These are phyloP conservation scores for Neopestalotiopsis sp. DNA, from an alignment of 2,329 filamentous ascomycete species.

Conservation along the genomic window DNA sequence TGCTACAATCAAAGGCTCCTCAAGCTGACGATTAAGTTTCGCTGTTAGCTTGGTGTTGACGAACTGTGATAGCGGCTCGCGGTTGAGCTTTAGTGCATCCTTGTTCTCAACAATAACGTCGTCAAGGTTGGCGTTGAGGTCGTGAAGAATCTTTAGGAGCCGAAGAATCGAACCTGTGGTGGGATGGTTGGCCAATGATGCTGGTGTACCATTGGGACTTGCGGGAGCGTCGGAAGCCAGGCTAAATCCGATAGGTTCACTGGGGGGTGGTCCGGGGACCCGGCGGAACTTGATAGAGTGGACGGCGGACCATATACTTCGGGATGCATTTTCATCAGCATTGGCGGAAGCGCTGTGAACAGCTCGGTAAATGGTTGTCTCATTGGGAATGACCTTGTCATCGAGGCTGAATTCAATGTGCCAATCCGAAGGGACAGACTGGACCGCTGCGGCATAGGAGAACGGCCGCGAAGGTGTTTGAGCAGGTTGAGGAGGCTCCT, in stretches of 20 bases:
- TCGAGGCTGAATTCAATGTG: constrained; percentile 95
- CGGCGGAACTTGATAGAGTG: constrained; percentile 93
- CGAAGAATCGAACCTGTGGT: constrained; percentile 87
- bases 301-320: constrained; percentile 87
- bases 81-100: constrained; percentile 71
- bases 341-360: constrained; percentile 70
- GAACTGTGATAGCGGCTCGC: constrained; percentile 89
- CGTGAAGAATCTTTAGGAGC: constrained; percentile 87
- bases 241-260: constrained; percentile 70
- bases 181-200: constrained; percentile 82
- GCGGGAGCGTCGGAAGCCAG: constrained; percentile 54
- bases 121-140: constrained; percentile 90
- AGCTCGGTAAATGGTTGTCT: constrained; percentile 95
- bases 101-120: constrained; percentile 85
- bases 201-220: constrained; percentile 68
- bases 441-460: constrained; percentile 85
- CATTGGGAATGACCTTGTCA: constrained; percentile 81
- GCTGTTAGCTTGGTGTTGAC: constrained; percentile 98
- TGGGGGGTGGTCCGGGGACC: constrained; percentile 80
- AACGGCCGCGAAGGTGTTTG: constrained; percentile 67
- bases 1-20: constrained; percentile 95
- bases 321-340: constrained; percentile 68
- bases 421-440: constrained; percentile 87
- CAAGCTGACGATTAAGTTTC: constrained; percentile 94
- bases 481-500: constrained; percentile 44